Conservation (phyloP, 495 filamentous ascomycete genomes). For the Podospora conica region DNA sequence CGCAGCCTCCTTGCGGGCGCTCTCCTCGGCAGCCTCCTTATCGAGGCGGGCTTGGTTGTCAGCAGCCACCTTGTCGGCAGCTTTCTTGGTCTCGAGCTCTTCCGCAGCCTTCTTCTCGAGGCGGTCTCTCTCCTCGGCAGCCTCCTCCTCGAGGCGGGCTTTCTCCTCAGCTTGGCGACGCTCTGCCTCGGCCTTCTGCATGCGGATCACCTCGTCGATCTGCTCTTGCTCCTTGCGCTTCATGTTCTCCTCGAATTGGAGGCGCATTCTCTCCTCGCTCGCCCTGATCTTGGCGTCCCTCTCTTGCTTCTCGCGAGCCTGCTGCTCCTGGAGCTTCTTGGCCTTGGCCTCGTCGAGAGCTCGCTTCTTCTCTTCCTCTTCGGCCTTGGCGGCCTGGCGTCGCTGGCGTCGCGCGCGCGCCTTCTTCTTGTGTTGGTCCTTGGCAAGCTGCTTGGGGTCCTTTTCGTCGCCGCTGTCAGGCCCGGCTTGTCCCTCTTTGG, state of each 20-base stretch:
- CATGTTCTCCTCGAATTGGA: not conserved
- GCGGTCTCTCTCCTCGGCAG: too few species aligned
- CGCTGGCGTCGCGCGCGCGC: conserved; percentile 8
- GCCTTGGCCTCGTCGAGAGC: not conserved
- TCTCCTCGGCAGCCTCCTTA: too few species aligned
- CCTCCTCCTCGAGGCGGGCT: too few species aligned
- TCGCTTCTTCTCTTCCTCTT: not conserved
- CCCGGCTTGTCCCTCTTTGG: too few species aligned
- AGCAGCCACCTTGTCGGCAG: too few species aligned
- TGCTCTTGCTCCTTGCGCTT: not conserved
- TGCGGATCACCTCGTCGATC: not conserved
- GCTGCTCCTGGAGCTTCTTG: not conserved
- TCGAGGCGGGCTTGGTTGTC: too few species aligned
- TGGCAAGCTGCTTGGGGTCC: conserved; percentile 3
- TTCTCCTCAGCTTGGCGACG: too few species aligned
- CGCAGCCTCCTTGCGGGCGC: too few species aligned
- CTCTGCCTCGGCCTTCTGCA: too few species aligned
- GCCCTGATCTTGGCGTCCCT: not conserved
- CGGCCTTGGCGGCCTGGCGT: conserved; percentile 3
- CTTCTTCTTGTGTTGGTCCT: conserved; percentile 6
- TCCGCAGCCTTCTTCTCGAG: too few species aligned
- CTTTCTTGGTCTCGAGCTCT: too few species aligned
- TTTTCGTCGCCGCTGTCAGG: not conserved
- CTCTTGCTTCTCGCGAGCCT: not conserved
- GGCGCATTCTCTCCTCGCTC: not conserved